Evolutionary conservation across 2,329 filamentous ascomycete species (phyloP), one percentile per base, ranked within the genome.

Genomic region (Dactylellina cionopaga): DNA sequence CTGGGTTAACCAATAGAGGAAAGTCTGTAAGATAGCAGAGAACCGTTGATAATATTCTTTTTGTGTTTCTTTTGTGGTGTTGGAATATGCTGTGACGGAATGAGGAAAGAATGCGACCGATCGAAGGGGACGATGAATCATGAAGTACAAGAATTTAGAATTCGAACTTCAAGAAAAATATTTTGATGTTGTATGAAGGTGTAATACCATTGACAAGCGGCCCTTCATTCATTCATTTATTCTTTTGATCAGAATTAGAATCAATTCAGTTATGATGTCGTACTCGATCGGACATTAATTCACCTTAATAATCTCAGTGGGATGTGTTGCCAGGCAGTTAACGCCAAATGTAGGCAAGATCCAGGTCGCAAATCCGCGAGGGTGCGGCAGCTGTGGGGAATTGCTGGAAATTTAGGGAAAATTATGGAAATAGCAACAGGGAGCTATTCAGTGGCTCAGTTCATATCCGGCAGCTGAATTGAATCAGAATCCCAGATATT

Each of bases 221-320:
- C 29, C 56, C 43, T 60, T 60, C 56, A 51, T 60, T 52, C 35
- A 63, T 35, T 41, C 25, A 19, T 25, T 3, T 10, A 17, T 5
- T 46, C 17, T 25, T 46, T 24, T 10, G 29, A 25, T 22, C 6
- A 44, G 41, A 22, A 22, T 22, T 44, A 22, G 19, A n/a, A n/a
- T 43, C 17, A 37, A 43, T 39, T 13, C 25, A 25, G n/a, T 31
- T 22, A 39, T 60, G 64, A 60, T 17, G 65, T 60, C 56, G 56
- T 51, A 55, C 65, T 59, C 39, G 19, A 27, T 69, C 64, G 64
- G 64, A 69, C 39, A 69, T 69, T 70, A 62, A 70, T 62, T 70
- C 37, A 13, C 27, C 47, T 49, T 24, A 39, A 27, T 46, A 55
- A 49, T 54, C 9, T 33, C 15, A 51, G 24, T n/a, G 47, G 19